phyloP scores from a whole-genome alignment of 106 monocot species.

The Chionographis japonica region DNA sequence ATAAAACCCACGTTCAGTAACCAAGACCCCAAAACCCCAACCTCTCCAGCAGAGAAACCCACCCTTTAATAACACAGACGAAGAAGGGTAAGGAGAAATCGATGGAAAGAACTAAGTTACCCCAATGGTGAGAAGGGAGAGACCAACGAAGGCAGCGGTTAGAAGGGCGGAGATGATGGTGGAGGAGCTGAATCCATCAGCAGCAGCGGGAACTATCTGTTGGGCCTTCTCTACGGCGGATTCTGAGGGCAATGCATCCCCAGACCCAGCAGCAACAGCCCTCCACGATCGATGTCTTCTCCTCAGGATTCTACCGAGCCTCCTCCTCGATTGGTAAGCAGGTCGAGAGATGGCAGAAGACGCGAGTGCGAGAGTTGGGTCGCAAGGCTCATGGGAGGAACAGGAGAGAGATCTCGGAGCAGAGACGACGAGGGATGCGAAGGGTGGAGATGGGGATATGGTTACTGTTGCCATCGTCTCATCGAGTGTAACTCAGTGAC shows the following conservation, averaged over 20 bases:
- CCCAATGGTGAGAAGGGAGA: slow-evolving; percentile 55
- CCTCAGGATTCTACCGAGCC: neutral
- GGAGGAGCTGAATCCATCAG: slow-evolving; percentile 9
- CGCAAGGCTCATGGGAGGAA: neutral
- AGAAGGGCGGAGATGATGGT: slow-evolving; percentile 35
- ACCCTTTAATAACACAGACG: neutral
- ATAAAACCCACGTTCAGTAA: too few relatives aligned
- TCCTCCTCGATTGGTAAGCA: neutral
- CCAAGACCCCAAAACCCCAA: neutral
- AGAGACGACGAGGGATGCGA: neutral
- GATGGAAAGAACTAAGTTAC: slow-evolving; percentile 8
- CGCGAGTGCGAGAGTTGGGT: neutral
- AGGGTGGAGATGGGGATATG: neutral
- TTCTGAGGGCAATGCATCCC: slow-evolving; percentile 12
- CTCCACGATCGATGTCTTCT: slow-evolving; percentile 9
- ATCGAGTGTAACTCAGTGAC: too few relatives aligned
- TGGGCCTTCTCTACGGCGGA: slow-evolving; percentile 21
- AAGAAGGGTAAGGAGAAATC: neutral
- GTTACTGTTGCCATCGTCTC: neutral
- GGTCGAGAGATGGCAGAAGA: neutral
- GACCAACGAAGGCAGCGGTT: slow-evolving; percentile 35
- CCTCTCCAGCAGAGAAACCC: neutral
- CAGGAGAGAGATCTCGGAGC: neutral
- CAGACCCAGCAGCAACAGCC: slow-evolving; percentile 6
- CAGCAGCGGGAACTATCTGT: slow-evolving; percentile 18